Evolutionary conservation across 164 flowering plant genomes (phyloP).

Genomic region (Dillenia turbinata): DNA sequence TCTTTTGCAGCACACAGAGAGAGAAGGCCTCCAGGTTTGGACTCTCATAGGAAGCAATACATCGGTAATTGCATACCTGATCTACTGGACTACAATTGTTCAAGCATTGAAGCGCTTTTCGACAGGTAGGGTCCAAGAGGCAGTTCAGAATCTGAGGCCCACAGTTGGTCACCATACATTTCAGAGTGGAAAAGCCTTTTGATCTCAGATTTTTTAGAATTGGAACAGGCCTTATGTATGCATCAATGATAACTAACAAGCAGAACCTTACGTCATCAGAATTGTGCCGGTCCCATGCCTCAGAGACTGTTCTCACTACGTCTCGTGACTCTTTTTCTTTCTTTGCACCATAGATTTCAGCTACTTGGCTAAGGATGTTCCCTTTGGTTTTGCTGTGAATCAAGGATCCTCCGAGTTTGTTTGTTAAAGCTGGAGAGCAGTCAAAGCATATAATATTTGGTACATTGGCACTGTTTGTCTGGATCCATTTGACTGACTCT

Average conservation of each 20-base stretch:
- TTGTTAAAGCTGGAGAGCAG: constrained; percentile 50
- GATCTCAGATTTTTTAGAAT: constrained; percentile 70
- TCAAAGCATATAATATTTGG: constrained; percentile 71
- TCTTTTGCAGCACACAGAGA: constrained; percentile 78
- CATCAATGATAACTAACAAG: constrained; percentile 71
- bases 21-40: constrained; percentile 83
- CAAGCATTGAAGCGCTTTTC: constrained; percentile 90
- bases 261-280: constrained; percentile 94
- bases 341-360: constrained; percentile 19
- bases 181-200: constrained; percentile 80
- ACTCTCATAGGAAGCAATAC: constrained; percentile 93
- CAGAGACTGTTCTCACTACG: constrained; percentile 49
- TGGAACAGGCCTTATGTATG: constrained; percentile 75
- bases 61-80: constrained; percentile 88
- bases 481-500: constrained; percentile 62
- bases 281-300: constrained; percentile 84
- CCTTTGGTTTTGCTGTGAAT: constrained; percentile 26
- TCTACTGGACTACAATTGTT: constrained; percentile 89
- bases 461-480: constrained; percentile 29
- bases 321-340: constrained; percentile 40
- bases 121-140: constrained; percentile 73
- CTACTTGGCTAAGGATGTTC: constrained; percentile 31
- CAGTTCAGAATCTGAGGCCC: constrained; percentile 77
- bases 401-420: constrained; percentile 65
- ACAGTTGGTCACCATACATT: constrained; percentile 84